Base-by-base conservation (phyloP, 441 rosid genomes). In the Bruguiera hainesii region DNA sequence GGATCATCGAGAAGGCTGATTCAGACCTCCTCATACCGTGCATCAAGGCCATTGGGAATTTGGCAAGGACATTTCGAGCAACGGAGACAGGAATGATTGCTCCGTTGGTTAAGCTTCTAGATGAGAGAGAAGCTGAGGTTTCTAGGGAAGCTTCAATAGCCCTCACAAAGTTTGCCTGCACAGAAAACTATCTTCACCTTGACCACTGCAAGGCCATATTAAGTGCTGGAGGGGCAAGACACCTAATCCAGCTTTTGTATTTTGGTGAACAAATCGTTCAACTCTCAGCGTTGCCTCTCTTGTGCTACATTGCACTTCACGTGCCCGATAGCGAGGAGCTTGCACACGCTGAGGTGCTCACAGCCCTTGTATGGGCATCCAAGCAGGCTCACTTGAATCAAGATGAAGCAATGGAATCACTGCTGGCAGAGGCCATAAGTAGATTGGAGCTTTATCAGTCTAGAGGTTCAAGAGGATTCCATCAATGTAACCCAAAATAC, bases 191-290 rank as follows among this genome's bases (percentile, higher is more conserved):
- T 70, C 87, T 94, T 16, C 86, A 85, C 72, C 70, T 81, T 26
- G 94, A 91, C n/a, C 99, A 94, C 66, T 85, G 86, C 67, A 89
- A 76, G 84, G 96, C 96, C 7, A 89, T 94, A 35, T 84, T 94
- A 63, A 74, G 56, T 18, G 87, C 90, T 0, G 99, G 94, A 64
- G 99, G 97, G 28, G 87, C 89, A 33, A 91, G 82, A 68, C 91
- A 84, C 65, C 74, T 94, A 63, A 74, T 94, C 57, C 99, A 94
- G 73, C 78, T 91, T 5, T 90, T 89, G 10, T 94, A 94, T 66
- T 85, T 94, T 49, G 93, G 90, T 1, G 97, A 89, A 63, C 86
- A 82, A 65, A 73, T 76, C 18, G 90, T 86, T 64, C 92, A 89
- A 61, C 68, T 79, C 56, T 67, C 87, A 5, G 90, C 96, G 26